Percentiles rank a stretch among this genome's conserved stretches.
Conservation (phyloP, 768 basidiomycete species). For the Macrolepiota albuminosa region DNA sequence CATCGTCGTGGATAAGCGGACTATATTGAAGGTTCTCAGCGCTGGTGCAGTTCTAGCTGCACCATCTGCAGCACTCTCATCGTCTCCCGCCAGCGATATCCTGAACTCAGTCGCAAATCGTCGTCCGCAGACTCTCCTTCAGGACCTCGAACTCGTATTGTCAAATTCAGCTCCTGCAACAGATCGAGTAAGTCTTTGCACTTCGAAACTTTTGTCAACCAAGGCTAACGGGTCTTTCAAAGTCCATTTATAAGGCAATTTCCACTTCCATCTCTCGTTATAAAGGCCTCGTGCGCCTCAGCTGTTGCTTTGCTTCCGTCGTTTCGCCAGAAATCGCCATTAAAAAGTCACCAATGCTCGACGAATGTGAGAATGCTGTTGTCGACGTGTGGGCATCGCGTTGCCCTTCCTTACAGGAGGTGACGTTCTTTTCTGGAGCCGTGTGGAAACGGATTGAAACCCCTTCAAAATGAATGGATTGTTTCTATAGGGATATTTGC, state of each 20-base stretch:
- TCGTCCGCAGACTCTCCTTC: conserved; percentile 17
- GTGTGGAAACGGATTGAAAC: conserved; percentile 12
- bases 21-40: conserved; percentile 42
- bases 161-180: conserved; percentile 18
- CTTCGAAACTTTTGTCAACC: not conserved
- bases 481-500: not conserved
- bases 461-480: not conserved
- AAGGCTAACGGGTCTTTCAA: not conserved
- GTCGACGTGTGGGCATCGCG: conserved; percentile 22
- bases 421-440: conserved; percentile 25
- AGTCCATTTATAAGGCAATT: conserved; percentile 35
- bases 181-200: conserved; percentile 29
- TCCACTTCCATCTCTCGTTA: conserved; percentile 36
- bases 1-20: conserved; percentile 35
- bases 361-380: conserved; percentile 13
- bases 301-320: conserved; percentile 17
- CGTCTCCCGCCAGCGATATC: not conserved
- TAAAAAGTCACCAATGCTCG: not conserved
- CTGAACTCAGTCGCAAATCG: conserved; percentile 20
- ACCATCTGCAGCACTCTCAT: not conserved
- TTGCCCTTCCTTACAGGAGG: conserved; percentile 21
- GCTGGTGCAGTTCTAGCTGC: conserved; percentile 29
- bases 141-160: conserved; percentile 28
- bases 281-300: conserved; percentile 27
- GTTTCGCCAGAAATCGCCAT: conserved; percentile 1